Conservation (phyloP, 1,139 yeast genomes). For the Lodderomyces beijingensis region DNA sequence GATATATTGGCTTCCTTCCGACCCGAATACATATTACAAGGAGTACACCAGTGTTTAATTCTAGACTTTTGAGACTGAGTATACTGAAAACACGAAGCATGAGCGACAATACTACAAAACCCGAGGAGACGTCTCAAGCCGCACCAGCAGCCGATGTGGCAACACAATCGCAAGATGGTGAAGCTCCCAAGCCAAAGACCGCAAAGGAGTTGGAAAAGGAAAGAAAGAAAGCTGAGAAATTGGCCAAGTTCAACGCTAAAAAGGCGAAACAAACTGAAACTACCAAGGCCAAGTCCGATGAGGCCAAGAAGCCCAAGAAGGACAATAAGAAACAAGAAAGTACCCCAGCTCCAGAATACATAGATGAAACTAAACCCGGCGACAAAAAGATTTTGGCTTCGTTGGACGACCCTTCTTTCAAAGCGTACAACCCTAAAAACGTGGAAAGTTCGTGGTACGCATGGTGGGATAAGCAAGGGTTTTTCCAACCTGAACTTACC, state of each 20-base stretch:
- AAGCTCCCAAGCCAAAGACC: constrained; percentile 42
- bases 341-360: constrained; percentile 76
- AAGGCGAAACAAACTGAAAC: constrained; percentile 69
- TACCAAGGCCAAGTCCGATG: constrained; percentile 25
- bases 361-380: constrained; percentile 80
- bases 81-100: no score
- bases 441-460: constrained; percentile 97
- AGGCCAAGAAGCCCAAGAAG: constrained; percentile 63
- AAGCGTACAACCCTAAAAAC: constrained; percentile 87
- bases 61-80: no score
- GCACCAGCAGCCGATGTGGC: constrained; percentile 7
- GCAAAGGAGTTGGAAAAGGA: constrained; percentile 87
- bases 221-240: constrained; percentile 92
- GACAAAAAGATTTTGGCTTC: constrained; percentile 84
- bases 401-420: constrained; percentile 87
- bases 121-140: constrained; percentile 4
- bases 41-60: no score
- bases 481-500: constrained; percentile 81
- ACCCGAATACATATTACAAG: no score
- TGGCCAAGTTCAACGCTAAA: constrained; percentile 92
- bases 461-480: constrained; percentile 93
- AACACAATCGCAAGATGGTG: constrained; percentile 9
- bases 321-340: constrained; percentile 59
- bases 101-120: constrained; percentile 11
- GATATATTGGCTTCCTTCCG: no score